phyloP scores from a whole-genome alignment of 2,329 filamentous ascomycete species.

The Pseudofabraea citricarpa region DNA sequence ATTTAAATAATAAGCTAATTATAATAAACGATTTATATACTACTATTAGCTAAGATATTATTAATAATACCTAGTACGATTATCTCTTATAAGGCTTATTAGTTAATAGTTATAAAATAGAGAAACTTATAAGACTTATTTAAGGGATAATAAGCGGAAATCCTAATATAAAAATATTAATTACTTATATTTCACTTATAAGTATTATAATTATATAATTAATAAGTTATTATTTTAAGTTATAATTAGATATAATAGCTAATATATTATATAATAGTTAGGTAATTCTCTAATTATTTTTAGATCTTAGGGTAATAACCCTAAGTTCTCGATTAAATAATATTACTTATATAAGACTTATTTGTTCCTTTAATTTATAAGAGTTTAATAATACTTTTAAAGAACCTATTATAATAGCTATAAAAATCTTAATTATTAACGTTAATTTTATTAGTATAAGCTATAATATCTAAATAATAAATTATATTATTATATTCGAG shows the following conservation, averaged over 20 bases:
- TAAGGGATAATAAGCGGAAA: background rate
- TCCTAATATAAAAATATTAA: background rate
- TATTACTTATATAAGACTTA: no score
- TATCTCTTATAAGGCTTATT: background rate
- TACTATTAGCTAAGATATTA: no score
- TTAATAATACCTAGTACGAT: background rate
- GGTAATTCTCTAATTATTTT: no score
- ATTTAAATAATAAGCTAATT: no score
- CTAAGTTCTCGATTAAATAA: no score
- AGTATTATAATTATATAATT: background rate
- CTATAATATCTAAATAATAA: background rate
- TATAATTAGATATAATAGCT: background rate
- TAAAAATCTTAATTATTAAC: no score
- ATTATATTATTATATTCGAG: background rate
- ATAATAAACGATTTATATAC: no score
- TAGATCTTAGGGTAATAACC: no score
- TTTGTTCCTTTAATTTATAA: no score
- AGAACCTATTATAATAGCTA: no score
- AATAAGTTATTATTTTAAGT: background rate
- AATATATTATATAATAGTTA: background rate
- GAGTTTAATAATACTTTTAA: no score
- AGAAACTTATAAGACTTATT: background rate
- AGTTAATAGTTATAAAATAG: background rate
- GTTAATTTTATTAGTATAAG: no score
- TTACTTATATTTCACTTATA: background rate